Base-by-base conservation (phyloP, 441 rosid species). In the Capsella rubella region DNA sequence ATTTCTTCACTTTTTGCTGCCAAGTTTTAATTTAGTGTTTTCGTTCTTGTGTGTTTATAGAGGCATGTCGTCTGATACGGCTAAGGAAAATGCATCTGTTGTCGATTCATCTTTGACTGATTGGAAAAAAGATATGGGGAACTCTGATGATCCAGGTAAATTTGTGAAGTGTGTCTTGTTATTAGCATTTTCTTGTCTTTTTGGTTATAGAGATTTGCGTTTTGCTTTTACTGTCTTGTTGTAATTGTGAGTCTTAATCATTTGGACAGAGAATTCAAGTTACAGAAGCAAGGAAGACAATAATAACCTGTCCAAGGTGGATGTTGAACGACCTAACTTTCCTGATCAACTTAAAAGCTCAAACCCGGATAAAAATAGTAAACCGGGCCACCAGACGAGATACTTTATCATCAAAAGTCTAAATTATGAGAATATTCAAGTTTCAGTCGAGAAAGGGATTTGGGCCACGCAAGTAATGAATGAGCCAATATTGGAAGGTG, bases 381-480 rank as follows among this genome's bases (percentile, higher is more conserved):
- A 79, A 79, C 75, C 79, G 57, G 80, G 69, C 9, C 85, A 81
- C 74, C 77, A 82, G 64, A 85, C 94, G 69, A 90, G 94, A 81
- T 94, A 92, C 79, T 94, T 94, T 83, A 85, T 94, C 80, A 92
- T 92, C 88, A 94, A 94, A 84, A 94, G 97, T 86, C 86, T 92
- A 78, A 92, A 88, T 72, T 86, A 88, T 78, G 83, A 89, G 32
- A 94, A 92, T 72, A 83, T 94, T 77, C 95, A 82, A 83, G 84
- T 84, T 29, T 90, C 99, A 53, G 72, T 92, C 13, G 89, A 89
- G 79, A 90, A 78, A 81, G 99, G 95, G 64, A 86, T 94, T 64
- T 94, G 99, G 99, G 99, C 99, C 71, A 94, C 99, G 80, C 97
- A 94, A 83, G 97, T 94, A 70, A 90, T 90, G 97, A 94, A 94